Evolutionary conservation across 2,329 filamentous ascomycete genomes (phyloP).

Genomic region (Amylocarpus encephaloides): DNA sequence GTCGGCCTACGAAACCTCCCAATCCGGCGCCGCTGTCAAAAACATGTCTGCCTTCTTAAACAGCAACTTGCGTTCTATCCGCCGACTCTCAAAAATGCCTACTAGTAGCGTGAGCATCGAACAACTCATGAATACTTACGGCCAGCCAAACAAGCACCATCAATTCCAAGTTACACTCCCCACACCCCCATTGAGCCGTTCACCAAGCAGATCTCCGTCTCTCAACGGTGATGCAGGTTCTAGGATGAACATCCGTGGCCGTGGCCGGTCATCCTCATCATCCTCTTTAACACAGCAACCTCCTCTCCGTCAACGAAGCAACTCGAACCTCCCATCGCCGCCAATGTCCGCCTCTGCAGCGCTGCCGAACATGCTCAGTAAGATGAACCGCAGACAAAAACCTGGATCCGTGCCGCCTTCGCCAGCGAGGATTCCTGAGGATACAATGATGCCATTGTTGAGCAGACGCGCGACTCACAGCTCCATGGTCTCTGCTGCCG

Average conservation of each 20-base stretch:
- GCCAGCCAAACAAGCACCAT: conserved; percentile 1
- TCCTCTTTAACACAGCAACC: background rate
- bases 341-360: conserved; percentile 6
- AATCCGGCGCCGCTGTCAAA: conserved; percentile 37
- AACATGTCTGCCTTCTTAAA: conserved; percentile 41
- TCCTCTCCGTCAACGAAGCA: background rate
- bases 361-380: conserved; percentile 14
- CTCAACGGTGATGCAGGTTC: background rate
- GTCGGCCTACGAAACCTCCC: conserved; percentile 37
- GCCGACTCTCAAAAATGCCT: conserved; percentile 38
- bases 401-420: background rate
- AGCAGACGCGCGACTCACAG: background rate
- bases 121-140: conserved; percentile 17
- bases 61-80: conserved; percentile 38
- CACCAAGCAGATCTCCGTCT: conserved; percentile 1
- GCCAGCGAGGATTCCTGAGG: conserved; percentile 1
- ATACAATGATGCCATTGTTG: background rate
- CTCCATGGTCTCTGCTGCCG: conserved; percentile 2
- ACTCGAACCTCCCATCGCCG: background rate
- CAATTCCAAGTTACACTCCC: conserved; percentile 1
- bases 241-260: background rate
- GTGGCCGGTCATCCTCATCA: background rate
- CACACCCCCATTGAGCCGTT: conserved; percentile 6
- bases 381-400: conserved; percentile 15
- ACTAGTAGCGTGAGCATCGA: conserved; percentile 12